A percentile compares a stretch with the other conserved stretches of the same genome.
Evolutionary conservation across 305 asterid genomes (phyloP).

Genomic region (Salvia sclarea): DNA sequence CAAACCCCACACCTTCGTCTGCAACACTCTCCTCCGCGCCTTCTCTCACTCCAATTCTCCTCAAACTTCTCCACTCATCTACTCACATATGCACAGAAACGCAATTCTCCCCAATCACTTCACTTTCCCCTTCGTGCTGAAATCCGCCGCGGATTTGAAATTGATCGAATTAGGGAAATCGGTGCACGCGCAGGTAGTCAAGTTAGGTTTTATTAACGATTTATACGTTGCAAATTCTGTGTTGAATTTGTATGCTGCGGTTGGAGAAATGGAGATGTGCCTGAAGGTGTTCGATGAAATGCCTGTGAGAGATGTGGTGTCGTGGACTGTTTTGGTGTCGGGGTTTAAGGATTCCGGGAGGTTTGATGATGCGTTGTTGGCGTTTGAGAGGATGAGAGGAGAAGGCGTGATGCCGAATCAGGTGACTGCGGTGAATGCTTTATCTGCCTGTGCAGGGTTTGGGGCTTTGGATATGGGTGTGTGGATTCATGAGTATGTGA

Average conservation of each 20-base stretch:
- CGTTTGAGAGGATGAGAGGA: slow-evolving; percentile 46
- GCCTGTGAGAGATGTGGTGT: slow-evolving; percentile 56
- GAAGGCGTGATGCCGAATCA: slow-evolving; percentile 51
- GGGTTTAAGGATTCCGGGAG: slow-evolving; percentile 45
- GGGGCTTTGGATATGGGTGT: slow-evolving; percentile 49
- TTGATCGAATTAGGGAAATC: slow-evolving; percentile 40
- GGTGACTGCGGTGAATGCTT: slow-evolving; percentile 56
- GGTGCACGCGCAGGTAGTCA: slow-evolving; percentile 52
- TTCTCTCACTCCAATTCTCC: slow-evolving; percentile 53
- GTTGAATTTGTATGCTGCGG: slow-evolving; percentile 53
- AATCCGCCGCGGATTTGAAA: slow-evolving; percentile 55
- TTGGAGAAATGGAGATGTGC: slow-evolving; percentile 48
- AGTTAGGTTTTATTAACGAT: slow-evolving; percentile 47
- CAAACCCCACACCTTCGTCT: slow-evolving; percentile 56
- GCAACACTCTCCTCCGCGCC: slow-evolving; percentile 63
- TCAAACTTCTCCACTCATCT: slow-evolving; percentile 32
- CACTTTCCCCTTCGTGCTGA: slow-evolving; percentile 65
- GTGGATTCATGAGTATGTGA: slow-evolving; percentile 49
- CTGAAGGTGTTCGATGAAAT: slow-evolving; percentile 55
- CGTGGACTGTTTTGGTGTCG: slow-evolving; percentile 51
- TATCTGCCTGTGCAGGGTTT: slow-evolving; percentile 49
- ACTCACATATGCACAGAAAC: slow-evolving; percentile 49
- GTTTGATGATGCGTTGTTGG: slow-evolving; percentile 46
- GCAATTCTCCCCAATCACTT: slow-evolving; percentile 45
- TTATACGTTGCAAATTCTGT: slow-evolving; percentile 63